Base-by-base conservation (phyloP, 352 stramenopile genomes). In the Globisporangium parvum region DNA sequence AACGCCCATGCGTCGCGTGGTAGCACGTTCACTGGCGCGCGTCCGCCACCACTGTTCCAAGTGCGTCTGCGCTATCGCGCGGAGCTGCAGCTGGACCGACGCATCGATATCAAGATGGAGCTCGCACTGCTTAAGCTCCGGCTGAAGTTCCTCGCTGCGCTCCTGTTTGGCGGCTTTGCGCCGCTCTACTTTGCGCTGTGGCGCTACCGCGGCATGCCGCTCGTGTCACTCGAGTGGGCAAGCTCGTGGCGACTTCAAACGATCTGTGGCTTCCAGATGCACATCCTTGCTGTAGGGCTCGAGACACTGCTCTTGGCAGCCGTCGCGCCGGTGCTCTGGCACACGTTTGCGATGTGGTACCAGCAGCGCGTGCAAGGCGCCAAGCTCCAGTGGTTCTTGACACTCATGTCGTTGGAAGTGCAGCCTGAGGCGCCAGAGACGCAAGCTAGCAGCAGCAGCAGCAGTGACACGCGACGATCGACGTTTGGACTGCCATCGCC, bases 371-470 rank as follows among this genome's bases (percentile, higher is more conserved):
- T 58, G 18, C 60, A 71, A 41, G 65, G 72, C 41, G 62, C 64
- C 10, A 57, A 73, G 45, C 60, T 77, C 12, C 59, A 74, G 53
- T 77, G 69, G 69, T 77, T 74, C 47, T 14, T 77, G 5, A 68
- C 63, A 39, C 47, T 77, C 3, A 10, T 74, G 0, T 69, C 69
- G 2, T 1, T 77, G 10, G 69, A 77, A 47, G 46, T 77, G 42
- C 65, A 60, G 28, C 56, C 56, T 6, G 48, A 53, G 15, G 35
- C 28, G 33, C 21, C 24, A 9, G 39, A 57, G 20, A 33, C 42
- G 40, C 6, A 28, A 24, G 2, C 5, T 1, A 35, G 17, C 9
- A 44, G 41, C 44, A 15, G 26, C 10, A 39, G 21, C 21, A 15
- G 26, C 10, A 39, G 21, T 17, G n/a, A 28, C 10, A n/a, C n/a